A percentile compares a stretch with the other conserved stretches of the same genome.
phyloP scores from a whole-genome alignment of 1,284 basidiomycete species.

The Malassezia sympodialis region DNA sequence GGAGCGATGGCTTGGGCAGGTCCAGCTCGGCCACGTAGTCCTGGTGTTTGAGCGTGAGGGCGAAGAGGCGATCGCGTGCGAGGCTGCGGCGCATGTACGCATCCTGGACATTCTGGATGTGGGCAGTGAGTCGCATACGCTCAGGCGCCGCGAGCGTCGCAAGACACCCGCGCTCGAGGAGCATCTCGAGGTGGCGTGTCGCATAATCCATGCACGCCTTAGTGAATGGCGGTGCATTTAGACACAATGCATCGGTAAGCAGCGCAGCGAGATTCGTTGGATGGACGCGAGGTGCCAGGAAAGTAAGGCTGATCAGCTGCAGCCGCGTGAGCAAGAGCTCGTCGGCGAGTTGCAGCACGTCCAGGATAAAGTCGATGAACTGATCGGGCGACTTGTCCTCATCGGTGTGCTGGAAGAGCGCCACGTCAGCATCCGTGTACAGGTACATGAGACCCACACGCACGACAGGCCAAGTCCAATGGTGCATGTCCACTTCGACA shows the following conservation, averaged over 20 bases:
- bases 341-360: slow-evolving; percentile 75
- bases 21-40: slow-evolving; percentile 74
- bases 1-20: slow-evolving; percentile 57
- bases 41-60: slow-evolving; percentile 59
- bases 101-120: slow-evolving; percentile 59
- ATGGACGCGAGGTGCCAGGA: slow-evolving; percentile 55
- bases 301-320: slow-evolving; percentile 66
- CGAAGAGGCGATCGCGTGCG: slow-evolving; percentile 55
- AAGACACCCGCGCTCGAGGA: slow-evolving; percentile 71
- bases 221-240: slow-evolving; percentile 63
- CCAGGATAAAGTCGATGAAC: slow-evolving; percentile 74
- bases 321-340: slow-evolving; percentile 79
- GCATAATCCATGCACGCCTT: slow-evolving; percentile 72
- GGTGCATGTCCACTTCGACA: slow-evolving; percentile 60
- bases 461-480: slow-evolving; percentile 67
- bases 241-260: slow-evolving; percentile 70
- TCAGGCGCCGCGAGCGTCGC: slow-evolving; percentile 61
- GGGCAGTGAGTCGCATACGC: slow-evolving; percentile 60
- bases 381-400: slow-evolving; percentile 58
- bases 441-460: slow-evolving; percentile 66
- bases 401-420: slow-evolving; percentile 57
- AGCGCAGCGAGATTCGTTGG: slow-evolving; percentile 70
- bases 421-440: slow-evolving; percentile 62
- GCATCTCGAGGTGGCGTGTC: slow-evolving; percentile 70
- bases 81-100: slow-evolving; percentile 61